Evolutionary conservation across 2,329 filamentous ascomycete genomes (phyloP), one percentile per base, ranked within the genome.

Genomic region (Coniochaeta sp.): DNA sequence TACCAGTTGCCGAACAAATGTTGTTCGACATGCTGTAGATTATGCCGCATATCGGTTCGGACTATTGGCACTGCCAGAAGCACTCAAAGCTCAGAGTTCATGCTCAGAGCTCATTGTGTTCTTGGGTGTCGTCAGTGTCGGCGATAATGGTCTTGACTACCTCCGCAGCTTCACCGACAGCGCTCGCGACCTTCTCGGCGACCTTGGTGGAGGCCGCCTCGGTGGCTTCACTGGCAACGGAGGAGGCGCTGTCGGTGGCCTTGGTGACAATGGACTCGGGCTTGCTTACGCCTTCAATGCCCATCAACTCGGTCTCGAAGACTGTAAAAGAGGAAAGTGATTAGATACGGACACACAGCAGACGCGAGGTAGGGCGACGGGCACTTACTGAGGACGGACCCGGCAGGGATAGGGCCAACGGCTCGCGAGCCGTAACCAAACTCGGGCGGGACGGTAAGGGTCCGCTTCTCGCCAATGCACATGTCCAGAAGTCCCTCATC

Each of bases 391-490:
- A 97, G 71, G 53, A 89, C 95, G 59, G 87, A 83, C 28, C 84
- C 85, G 4, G 80, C 83, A 16, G 91, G 91, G 64, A 97, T 97
- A 20, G 91, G 90, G 1, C 91, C 91, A 66, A 89, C 81, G 32
- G 70, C 77, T 51, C 83, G 78, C 56, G 86, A 74, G 49, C 94
- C 94, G 69, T 97, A 99, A 47, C 83, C 94, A 64, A 86, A 74
- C 64, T 85, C 82, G 18, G 92, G 89, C n/a, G 91, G 90, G 52
- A 99, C 94, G 18, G 86, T 96, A 68, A 99, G 73, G 51, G 82
- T 92, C 60, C 79, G 82, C 77, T 91, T 92, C 77, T 97, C 92
- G 56, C 94, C 92, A 61, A 95, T 87, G 71, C 94, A 97, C 91
- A 97, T 96, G 64, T 89, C 89, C 51, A 94, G 62, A 33, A 97